Conservation (phyloP, 2,329 filamentous ascomycete species). For the Plenodomus tracheiphilus region DNA sequence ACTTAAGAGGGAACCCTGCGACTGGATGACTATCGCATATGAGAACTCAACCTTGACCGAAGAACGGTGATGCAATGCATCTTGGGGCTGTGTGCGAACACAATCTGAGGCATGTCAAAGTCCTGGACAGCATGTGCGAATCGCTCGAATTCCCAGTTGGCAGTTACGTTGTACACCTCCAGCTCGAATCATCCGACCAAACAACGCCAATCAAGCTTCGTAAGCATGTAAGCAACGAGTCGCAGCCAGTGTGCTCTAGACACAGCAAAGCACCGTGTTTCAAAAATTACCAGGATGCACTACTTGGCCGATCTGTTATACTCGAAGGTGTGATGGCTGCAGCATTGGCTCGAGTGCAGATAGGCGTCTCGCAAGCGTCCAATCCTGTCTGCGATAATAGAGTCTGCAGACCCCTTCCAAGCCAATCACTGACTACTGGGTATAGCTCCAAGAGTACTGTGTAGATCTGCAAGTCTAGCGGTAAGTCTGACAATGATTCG, state of each 20-base stretch:
- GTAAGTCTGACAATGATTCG: not conserved
- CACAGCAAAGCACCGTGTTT: not conserved
- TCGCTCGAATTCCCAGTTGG: not conserved
- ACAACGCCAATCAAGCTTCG: not conserved
- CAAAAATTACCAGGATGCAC: not conserved
- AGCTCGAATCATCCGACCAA: not conserved
- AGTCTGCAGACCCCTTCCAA: too few relatives aligned
- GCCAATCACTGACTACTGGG: not conserved
- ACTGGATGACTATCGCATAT: not conserved
- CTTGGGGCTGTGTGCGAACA: too few relatives aligned
- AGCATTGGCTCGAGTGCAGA: not conserved
- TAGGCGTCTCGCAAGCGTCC: conserved; percentile 4
- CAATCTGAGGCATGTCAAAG: too few relatives aligned
- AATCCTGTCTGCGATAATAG: too few relatives aligned
- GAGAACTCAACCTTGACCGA: not conserved
- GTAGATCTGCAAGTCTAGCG: conserved; percentile 6
- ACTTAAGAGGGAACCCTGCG: not conserved
- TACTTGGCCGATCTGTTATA: not conserved
- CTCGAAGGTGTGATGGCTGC: not conserved
- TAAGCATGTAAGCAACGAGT: too few relatives aligned
- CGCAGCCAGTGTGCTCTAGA: not conserved
- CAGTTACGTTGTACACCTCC: not conserved
- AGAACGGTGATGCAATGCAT: not conserved
- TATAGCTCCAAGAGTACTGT: not conserved
- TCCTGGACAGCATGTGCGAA: too few relatives aligned